phyloP scores from a whole-genome alignment of 495 filamentous ascomycete genomes.

The Zalerion maritima region DNA sequence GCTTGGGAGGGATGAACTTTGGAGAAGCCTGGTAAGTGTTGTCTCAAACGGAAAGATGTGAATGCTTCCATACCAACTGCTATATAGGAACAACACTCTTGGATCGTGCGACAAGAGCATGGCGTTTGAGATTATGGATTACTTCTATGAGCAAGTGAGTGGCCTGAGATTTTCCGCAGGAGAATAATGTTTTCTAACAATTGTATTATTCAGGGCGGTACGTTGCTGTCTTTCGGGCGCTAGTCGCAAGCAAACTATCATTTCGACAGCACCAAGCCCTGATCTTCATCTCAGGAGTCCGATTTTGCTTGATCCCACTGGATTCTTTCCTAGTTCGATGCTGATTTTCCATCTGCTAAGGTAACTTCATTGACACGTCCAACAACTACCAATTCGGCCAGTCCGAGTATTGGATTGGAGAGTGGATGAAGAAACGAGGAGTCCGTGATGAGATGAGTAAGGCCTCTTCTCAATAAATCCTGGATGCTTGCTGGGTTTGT shows the following conservation, averaged over 20 bases:
- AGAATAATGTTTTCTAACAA: too few relatives aligned
- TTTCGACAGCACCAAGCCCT: neutral
- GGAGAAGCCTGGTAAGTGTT: conserved; percentile 35
- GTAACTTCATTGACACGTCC: conserved; percentile 69
- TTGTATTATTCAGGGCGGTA: too few relatives aligned
- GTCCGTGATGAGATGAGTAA: conserved; percentile 25
- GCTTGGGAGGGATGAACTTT: conserved; percentile 50
- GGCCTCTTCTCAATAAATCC: conserved; percentile 1
- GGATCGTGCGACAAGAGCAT: conserved; percentile 47
- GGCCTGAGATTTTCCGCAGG: too few relatives aligned
- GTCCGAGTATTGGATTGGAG: conserved; percentile 60
- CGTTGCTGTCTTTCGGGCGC: too few relatives aligned
- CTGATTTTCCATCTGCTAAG: conserved; percentile 17
- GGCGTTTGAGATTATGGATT: conserved; percentile 51
- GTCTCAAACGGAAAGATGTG: neutral
- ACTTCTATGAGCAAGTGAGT: conserved; percentile 40
- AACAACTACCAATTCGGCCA: conserved; percentile 57
- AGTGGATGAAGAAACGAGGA: conserved; percentile 48
- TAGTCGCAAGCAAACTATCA: too few relatives aligned
- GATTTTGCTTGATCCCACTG: too few relatives aligned
- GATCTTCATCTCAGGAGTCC: too few relatives aligned
- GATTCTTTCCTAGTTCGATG: too few relatives aligned
- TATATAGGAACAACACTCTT: conserved; percentile 24
- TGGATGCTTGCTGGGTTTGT: neutral
- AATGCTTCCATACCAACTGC: neutral